These are phyloP conservation scores for Chondrus crispus DNA, from an alignment of 23 red algal species.

Conservation along the genomic window DNA sequence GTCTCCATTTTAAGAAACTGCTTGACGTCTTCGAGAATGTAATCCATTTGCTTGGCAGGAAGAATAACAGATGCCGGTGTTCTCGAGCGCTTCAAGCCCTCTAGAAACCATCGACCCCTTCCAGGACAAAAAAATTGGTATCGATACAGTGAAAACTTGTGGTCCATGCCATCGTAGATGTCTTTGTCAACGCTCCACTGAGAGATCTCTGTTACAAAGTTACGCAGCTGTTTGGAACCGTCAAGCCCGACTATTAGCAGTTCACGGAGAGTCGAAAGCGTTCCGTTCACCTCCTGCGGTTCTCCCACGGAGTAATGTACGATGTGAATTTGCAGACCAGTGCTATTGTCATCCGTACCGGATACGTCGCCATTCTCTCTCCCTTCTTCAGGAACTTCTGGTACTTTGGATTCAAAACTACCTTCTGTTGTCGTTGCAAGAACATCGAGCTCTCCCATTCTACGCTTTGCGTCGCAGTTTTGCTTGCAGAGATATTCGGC, in stretches of 20 bases:
- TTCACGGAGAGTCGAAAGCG: background rate
- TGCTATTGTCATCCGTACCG: background rate
- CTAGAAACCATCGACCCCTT: constrained; percentile 7
- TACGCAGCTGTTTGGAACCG: background rate
- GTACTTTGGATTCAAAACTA: background rate
- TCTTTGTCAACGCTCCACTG: constrained; percentile 20
- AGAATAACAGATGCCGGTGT: constrained; percentile 27
- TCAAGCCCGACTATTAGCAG: background rate
- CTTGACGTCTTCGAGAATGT: constrained; percentile 34
- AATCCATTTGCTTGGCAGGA: background rate
- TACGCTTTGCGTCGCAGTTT: background rate
- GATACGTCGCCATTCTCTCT: too few species aligned
- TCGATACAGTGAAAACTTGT: constrained; percentile 26
- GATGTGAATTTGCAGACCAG: background rate
- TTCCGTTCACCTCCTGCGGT: background rate
- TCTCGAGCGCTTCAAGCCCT: constrained; percentile 19
- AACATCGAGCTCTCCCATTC: background rate
- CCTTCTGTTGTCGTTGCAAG: background rate
- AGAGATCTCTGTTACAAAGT: background rate
- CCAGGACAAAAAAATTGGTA: background rate
- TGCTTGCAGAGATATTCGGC: background rate
- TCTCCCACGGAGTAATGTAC: constrained; percentile 18
- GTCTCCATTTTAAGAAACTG: constrained; percentile 28
- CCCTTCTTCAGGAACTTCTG: background rate
- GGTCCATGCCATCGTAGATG: background rate